Conservation (phyloP, 1,284 basidiomycete species). For the Fomitiporia mediterranea region DNA sequence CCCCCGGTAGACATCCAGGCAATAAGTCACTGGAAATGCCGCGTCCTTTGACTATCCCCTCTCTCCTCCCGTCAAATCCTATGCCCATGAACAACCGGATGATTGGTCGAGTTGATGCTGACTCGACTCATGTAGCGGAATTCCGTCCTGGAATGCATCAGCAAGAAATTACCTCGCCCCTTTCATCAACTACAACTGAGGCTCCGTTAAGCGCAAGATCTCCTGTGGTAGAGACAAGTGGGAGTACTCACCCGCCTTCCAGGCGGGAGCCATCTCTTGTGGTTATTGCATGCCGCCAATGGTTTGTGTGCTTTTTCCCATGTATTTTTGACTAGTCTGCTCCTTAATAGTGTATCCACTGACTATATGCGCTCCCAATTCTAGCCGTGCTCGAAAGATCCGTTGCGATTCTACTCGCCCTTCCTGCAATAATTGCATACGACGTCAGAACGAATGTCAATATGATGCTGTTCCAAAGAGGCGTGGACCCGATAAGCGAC, state of each 20-base stretch:
- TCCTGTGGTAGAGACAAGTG: conserved; percentile 10
- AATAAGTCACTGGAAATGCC: conserved; percentile 13
- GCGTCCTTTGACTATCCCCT: conserved; percentile 17
- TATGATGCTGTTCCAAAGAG: conserved; percentile 76
- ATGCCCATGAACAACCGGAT: conserved; percentile 2
- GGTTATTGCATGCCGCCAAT: conserved; percentile 66
- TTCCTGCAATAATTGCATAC: conserved; percentile 71
- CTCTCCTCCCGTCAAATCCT: conserved; percentile 14
- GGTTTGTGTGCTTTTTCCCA: conserved; percentile 39
- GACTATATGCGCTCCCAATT: conserved; percentile 27
- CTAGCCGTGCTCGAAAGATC: conserved; percentile 74
- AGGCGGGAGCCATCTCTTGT: conserved; percentile 59
- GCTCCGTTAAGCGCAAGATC: conserved; percentile 24
- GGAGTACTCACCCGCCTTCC: conserved; percentile 27
- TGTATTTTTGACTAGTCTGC: conserved; percentile 23
- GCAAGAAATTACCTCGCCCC: conserved; percentile 12
- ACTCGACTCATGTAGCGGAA: not conserved
- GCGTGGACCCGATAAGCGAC: conserved; percentile 76
- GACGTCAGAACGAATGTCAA: conserved; percentile 67
- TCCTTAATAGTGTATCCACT: too few species aligned
- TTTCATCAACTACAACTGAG: conserved; percentile 23
- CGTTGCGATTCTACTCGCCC: conserved; percentile 78
- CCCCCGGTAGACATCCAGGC: conserved; percentile 5
- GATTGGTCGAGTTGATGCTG: conserved; percentile 3
- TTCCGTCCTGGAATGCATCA: conserved; percentile 3